phyloP scores from a whole-genome alignment of 23 red algal species.

The Pyropia haitanensis region DNA sequence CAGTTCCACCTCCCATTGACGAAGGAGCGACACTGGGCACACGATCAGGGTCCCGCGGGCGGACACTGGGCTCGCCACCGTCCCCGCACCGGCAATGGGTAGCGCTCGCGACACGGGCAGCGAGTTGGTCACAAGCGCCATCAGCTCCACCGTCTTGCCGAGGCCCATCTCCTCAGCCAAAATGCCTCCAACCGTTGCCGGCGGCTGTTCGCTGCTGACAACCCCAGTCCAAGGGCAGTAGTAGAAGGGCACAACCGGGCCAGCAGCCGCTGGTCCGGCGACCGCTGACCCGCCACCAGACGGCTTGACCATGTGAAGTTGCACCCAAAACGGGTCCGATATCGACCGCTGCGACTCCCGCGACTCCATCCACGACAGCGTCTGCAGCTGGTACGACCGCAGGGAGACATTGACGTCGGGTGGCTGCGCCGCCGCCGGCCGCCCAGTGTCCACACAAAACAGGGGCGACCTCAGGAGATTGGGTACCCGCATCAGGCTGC shows the following conservation, averaged over 20 bases:
- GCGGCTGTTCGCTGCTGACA: background rate
- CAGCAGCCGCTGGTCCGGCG: background rate
- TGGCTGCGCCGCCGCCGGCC: background rate
- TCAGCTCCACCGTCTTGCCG: background rate
- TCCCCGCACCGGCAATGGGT: background rate
- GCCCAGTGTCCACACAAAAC: too few species aligned
- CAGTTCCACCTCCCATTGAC: background rate
- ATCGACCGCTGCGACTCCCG: background rate
- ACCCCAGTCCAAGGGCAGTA: background rate
- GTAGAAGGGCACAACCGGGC: background rate
- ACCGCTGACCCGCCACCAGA: background rate
- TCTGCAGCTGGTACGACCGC: background rate
- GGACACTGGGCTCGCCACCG: background rate
- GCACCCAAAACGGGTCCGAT: slow-evolving; percentile 2
- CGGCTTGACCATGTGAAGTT: background rate
- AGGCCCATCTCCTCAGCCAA: slow-evolving; percentile 1
- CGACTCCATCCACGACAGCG: background rate
- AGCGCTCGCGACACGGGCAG: background rate
- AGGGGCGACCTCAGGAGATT: too few species aligned
- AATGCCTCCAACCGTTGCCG: background rate
- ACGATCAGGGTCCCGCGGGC: background rate
- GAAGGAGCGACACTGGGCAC: background rate
- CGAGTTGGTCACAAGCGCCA: background rate
- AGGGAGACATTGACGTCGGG: background rate
- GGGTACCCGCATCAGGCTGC: too few species aligned